Base-by-base conservation (phyloP, 2,329 filamentous ascomycete genomes). In the Paraphaeosphaeria sporulosa region DNA sequence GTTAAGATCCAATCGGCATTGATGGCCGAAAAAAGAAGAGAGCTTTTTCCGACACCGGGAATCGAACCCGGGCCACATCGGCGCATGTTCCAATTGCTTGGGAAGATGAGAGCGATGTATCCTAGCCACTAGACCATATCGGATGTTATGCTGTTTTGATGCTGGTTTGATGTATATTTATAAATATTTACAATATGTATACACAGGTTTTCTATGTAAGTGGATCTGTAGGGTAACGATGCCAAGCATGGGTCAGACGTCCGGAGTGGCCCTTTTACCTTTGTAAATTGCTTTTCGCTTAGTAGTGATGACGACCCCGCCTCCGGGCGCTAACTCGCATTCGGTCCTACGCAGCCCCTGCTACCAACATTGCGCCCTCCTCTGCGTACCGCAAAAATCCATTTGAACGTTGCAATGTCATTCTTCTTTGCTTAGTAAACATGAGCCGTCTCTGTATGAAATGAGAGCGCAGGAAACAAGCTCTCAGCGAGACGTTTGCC, bases 41-140 rank as follows among this genome's bases (percentile, higher is more conserved):
- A n/a, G n/a, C n/a, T 23, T 13, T 23, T 23, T 44, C 42, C 42
- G 42, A 44, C 19, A 23, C 42, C 19, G 42, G 42, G 42, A 44
- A 44, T 44, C 42, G 42, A 44, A 44, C 42, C 42, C 42, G 19
- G 42, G 42, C 42, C 42, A 23, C 19, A 23, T 23, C 42, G 42
- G 42, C 2, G 30, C 30, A 32, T 32, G 30, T 9, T 21, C 13
- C 13, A 40, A 15, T 17, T 13, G 17, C 7, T 9, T 44, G 8
- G 8, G 2, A 8, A 19, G 10, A 23, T 44, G 42, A 44, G 42
- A 44, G 42, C 42, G 42, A 23, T 23, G 19, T 21, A 44, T 44
- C 42, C 42, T 44, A 44, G 42, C 42, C 42, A 44, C 42, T 44
- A 44, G 42, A 44, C 42, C 42, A 44, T 23, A 44, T 44, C 42